These are phyloP conservation scores for Penicillium aurantiogriseum DNA, from an alignment of 2,329 filamentous ascomycete genomes.

Conservation along the genomic window DNA sequence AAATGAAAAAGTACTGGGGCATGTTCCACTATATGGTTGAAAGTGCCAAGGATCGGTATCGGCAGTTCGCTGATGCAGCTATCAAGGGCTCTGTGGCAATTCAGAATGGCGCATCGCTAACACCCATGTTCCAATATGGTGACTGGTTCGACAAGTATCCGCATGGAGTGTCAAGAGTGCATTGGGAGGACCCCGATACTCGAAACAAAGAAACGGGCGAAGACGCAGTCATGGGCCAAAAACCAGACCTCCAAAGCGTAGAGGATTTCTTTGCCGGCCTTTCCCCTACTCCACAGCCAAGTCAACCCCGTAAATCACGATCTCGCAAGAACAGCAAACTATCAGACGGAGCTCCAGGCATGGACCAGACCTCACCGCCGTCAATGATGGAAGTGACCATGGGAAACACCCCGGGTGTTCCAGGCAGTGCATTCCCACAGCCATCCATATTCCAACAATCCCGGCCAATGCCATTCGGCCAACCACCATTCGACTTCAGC, in stretches of 20 bases:
- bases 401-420: constrained; percentile 31
- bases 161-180: constrained; percentile 79
- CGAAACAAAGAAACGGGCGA: constrained; percentile 73
- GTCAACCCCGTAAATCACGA: constrained; percentile 45
- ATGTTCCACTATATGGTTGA: constrained; percentile 98
- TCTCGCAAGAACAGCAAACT: constrained; percentile 30
- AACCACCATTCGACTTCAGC: constrained; percentile 40
- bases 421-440: constrained; percentile 39
- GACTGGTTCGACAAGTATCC: constrained; percentile 98
- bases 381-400: constrained; percentile 30
- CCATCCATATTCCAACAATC: constrained; percentile 33
- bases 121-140: constrained; percentile 84
- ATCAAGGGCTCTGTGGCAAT: constrained; percentile 58
- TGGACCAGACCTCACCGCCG: constrained; percentile 30
- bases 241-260: constrained; percentile 85
- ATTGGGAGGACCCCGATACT: constrained; percentile 73
- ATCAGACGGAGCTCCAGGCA: constrained; percentile 22
- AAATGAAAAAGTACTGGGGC: constrained; percentile 97
- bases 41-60: constrained; percentile 84
- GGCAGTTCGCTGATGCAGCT: constrained; percentile 77
- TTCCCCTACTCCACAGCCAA: constrained; percentile 57
- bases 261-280: constrained; percentile 90
- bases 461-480: constrained; percentile 30
- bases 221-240: constrained; percentile 86
- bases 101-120: constrained; percentile 41